Conservation (phyloP, 1,139 yeast species). For the Hemisphaericaspora xylofermentans region DNA sequence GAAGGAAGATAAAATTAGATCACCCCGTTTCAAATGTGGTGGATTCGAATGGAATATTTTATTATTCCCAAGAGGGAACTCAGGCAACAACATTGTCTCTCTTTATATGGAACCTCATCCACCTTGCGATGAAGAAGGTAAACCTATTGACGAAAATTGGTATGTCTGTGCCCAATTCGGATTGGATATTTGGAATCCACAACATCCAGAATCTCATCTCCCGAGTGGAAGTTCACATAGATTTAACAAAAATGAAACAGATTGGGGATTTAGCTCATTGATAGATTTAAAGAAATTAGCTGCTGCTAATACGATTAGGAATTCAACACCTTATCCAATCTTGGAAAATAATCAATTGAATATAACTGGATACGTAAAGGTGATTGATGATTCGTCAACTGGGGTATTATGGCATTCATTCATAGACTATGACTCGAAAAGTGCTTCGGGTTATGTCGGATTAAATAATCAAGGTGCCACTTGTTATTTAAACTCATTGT, state of each 20-base stretch:
- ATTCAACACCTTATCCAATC: slow-evolving; percentile 25
- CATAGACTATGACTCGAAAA: slow-evolving; percentile 80
- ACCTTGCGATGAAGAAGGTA: slow-evolving; percentile 29
- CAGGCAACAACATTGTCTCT: slow-evolving; percentile 49
- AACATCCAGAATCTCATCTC: slow-evolving; percentile 58
- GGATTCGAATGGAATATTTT: slow-evolving; percentile 72
- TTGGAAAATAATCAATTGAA: slow-evolving; percentile 60
- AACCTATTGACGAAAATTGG: slow-evolving; percentile 54
- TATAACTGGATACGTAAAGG: slow-evolving; percentile 73
- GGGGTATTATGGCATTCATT: slow-evolving; percentile 94
- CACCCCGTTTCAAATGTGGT: slow-evolving; percentile 60
- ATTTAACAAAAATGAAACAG: slow-evolving; percentile 72
- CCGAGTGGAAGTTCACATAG: slow-evolving; percentile 78
- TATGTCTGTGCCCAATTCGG: slow-evolving; percentile 90
- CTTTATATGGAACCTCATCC: slow-evolving; percentile 66
- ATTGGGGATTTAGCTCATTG: slow-evolving; percentile 94
- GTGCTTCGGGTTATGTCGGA: slow-evolving; percentile 88
- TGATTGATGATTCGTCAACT: slow-evolving; percentile 81
- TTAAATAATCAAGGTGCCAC: slow-evolving; percentile 97
- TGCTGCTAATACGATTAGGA: slow-evolving; percentile 14
- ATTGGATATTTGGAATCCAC: slow-evolving; percentile 81
- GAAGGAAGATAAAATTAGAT: slow-evolving; percentile 50
- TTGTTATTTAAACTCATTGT: slow-evolving; percentile 85
- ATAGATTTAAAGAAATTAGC: slow-evolving; percentile 55
- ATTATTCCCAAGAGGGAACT: slow-evolving; percentile 75